Evolutionary conservation across 2,329 filamentous ascomycete genomes (phyloP).

Genomic region (Simplicillium aogashimaense): DNA sequence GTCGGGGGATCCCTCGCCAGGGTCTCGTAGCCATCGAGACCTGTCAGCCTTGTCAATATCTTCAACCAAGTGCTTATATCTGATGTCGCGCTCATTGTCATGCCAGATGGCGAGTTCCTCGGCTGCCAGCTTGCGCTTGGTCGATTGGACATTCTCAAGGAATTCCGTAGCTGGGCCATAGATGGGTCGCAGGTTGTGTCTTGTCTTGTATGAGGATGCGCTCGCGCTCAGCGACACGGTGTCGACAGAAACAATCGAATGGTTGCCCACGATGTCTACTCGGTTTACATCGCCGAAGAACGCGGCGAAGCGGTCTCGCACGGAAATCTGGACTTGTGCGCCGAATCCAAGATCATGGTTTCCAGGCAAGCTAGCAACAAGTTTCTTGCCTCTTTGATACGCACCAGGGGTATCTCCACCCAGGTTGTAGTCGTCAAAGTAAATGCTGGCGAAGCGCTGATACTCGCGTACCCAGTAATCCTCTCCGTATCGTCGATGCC

Average conservation of each 20-base stretch:
- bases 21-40: slow-evolving; percentile 21
- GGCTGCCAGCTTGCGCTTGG: slow-evolving; percentile 58
- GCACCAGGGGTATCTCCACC: slow-evolving; percentile 42
- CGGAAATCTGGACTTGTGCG: slow-evolving; percentile 67
- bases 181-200: slow-evolving; percentile 48
- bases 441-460: slow-evolving; percentile 74
- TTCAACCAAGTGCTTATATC: slow-evolving; percentile 49
- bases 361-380: slow-evolving; percentile 79
- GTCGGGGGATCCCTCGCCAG: slow-evolving; percentile 39
- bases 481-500: slow-evolving; percentile 68
- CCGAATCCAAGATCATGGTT: slow-evolving; percentile 96
- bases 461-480: slow-evolving; percentile 84
- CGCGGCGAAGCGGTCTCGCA: slow-evolving; percentile 73
- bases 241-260: slow-evolving; percentile 89
- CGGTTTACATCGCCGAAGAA: slow-evolving; percentile 90
- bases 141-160: slow-evolving; percentile 52
- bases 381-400: slow-evolving; percentile 59
- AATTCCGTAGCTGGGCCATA: slow-evolving; percentile 73
- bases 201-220: slow-evolving; percentile 38
- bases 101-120: slow-evolving; percentile 58
- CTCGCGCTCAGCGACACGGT: slow-evolving; percentile 76
- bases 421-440: slow-evolving; percentile 59
- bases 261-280: slow-evolving; percentile 86
- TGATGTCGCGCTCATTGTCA: slow-evolving; percentile 45
- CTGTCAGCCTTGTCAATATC: slow-evolving; percentile 39